Conservation (phyloP, 202 grass and related monocot genomes). For the Setaria viridis region DNA sequence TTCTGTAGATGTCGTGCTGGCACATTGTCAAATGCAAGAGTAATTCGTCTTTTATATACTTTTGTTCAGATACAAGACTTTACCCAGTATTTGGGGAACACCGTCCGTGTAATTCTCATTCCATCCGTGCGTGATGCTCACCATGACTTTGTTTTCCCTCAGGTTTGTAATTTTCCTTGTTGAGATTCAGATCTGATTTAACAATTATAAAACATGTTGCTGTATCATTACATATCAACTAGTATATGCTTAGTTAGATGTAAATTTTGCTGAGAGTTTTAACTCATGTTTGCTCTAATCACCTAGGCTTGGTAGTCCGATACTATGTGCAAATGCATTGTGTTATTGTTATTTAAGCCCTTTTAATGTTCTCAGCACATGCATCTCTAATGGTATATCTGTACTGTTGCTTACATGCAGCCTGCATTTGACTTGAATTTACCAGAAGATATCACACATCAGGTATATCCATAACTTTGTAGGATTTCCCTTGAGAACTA, state of each 20-base stretch:
- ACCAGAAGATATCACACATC: conserved; percentile 63
- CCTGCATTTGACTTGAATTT: conserved; percentile 79
- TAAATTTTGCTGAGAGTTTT: conserved; percentile 4
- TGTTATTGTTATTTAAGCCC: conserved; percentile 22
- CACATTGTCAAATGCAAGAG: conserved; percentile 41
- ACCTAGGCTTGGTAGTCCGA: background rate
- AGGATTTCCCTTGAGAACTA: conserved; percentile 5
- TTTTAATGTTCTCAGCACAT: conserved; percentile 26
- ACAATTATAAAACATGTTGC: conserved; percentile 31
- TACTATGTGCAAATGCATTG: conserved; percentile 15
- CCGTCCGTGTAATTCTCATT: conserved; percentile 70
- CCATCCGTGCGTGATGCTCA: conserved; percentile 96
- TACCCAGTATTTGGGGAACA: conserved; percentile 72
- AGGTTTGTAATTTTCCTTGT: conserved; percentile 58
- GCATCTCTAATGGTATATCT: conserved; percentile 41
- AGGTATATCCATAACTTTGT: conserved; percentile 63
- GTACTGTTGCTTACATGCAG: conserved; percentile 57
- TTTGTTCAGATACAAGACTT: conserved; percentile 83
- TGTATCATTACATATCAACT: conserved; percentile 25
- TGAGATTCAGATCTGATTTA: background rate
- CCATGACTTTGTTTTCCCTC: conserved; percentile 92
- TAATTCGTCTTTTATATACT: conserved; percentile 33
- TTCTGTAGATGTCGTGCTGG: conserved; percentile 12
- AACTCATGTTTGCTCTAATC: background rate
- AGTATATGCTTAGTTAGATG: background rate